A percentile compares a stretch with the other conserved stretches of the same genome.
These are phyloP conservation scores for Azolla pinnata DNA, from an alignment of 75 land plant species.

Conservation along the genomic window DNA sequence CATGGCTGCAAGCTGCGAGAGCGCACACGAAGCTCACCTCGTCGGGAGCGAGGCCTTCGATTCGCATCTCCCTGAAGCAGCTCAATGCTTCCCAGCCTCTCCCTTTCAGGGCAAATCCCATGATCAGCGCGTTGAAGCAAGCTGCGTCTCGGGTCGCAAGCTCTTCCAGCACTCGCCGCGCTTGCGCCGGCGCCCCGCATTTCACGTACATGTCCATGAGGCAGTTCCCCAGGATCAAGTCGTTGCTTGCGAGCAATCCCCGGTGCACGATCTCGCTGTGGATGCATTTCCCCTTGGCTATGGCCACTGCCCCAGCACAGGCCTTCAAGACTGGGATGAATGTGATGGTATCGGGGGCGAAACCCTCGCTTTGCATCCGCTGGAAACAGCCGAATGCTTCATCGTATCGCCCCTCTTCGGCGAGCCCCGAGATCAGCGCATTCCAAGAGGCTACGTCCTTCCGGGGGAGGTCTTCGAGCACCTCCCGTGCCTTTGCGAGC, in stretches of 20 bases:
- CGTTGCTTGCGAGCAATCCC: conserved; percentile 1
- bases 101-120: conserved; percentile 21
- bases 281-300: conserved; percentile 6
- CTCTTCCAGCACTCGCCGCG: neutral
- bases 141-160: conserved; percentile 1
- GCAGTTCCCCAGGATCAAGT: neutral
- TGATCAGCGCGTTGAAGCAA: conserved; percentile 6
- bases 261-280: neutral
- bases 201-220: conserved; percentile 10
- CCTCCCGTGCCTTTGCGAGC: neutral
- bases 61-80: conserved; percentile 15
- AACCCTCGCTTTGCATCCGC: conserved; percentile 14
- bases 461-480: neutral
- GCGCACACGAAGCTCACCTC: conserved; percentile 17
- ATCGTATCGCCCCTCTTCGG: conserved; percentile 14
- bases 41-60: conserved; percentile 14
- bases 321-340: neutral
- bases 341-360: neutral
- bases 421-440: conserved; percentile 26
- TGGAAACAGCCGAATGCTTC: conserved; percentile 19
- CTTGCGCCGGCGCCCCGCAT: conserved; percentile 3
- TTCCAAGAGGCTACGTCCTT: conserved; percentile 26
- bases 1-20: conserved; percentile 22
- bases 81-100: conserved; percentile 6
- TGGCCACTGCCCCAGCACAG: neutral